Evolutionary conservation across 169 alveolate genomes (phyloP), one percentile per base, ranked within the genome.

Genomic region (Cryptosporidium felis): DNA sequence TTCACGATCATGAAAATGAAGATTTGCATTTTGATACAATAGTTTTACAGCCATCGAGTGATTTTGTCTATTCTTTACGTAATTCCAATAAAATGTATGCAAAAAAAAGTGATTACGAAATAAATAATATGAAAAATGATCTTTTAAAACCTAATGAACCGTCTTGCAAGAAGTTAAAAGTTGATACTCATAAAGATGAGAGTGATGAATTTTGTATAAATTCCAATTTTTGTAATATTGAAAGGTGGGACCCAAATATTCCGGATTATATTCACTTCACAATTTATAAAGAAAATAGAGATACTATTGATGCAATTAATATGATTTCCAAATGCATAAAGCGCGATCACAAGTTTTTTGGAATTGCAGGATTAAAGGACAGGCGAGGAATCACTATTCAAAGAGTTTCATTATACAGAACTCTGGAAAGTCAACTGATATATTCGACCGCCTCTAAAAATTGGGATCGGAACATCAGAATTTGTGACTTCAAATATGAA

Each of bases 311-410:
- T 67, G 96, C 97, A n/a, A 80, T 95, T 9, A 92, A 93, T 80
- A 92, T 93, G 92, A 80, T 96, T 8, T 93, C 96, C 32, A 91
- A 94, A 67, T 80, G 91, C 61, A 80, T 94, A n/a, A 93, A 91
- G 53, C 92, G 96, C 45, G 90, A 91, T 23, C 93, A 92, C 34
- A 90, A 94, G 45, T 92, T 91, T 42, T 89, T 95, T 62, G 94
- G 92, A 45, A 88, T 95, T 41, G 95, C 97, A 3, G 99, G 99
- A 47, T 94, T 94, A 81, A 96, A 96, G 80, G 99, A 96, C 82
- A 94, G 94, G 80, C 88, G 99, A 58, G 99, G 97, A 3, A 93
- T 96, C 14, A 96, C 99, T n/a, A 91, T 94, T 14, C 97, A 96
- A 65, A 89, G 85, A 80, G 85, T 40, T 8, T 74, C 85, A 3